Evolutionary conservation across 2,329 filamentous ascomycete species (phyloP), one percentile per base, ranked within the genome.

Genomic region (Beauveria australis): DNA sequence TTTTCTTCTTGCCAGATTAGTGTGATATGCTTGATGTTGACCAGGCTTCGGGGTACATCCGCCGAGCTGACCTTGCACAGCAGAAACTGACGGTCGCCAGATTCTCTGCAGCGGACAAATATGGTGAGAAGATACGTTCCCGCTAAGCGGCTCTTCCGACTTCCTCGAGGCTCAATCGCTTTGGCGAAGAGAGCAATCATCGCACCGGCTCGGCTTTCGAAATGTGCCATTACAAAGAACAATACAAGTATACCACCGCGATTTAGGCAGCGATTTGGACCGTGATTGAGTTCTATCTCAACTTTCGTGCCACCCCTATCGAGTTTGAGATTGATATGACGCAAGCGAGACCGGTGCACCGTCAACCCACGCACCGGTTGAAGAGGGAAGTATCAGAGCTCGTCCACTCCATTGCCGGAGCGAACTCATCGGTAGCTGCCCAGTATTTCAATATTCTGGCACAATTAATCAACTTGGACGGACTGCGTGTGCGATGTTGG

Each of bases 291-390:
- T 22, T 26, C 6, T 12, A 16, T 47, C 12, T 43, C 26, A 30
- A 48, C 19, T 14, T 19, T 19, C 19, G 54, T 57, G 18, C 28
- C 10, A 57, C 54, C 5, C 28, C 6, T 1, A 9, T 30, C 54
- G 22, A 57, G 22, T 57, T 46, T 33, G 22, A 43, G 46, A 49
- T 51, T 24, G 56, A 51, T 12, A n/a, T 18, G 12, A 26, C 7
- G 16, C 30, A 59, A 59, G 56, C 56, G 56, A 59, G 37, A 22
- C n/a, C n/a, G 47, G 24, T 52, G 37, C 56, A 59, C 18, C 56
- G 12, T 51, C 37, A 37, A 58, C 44, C 3, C 30, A 22, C 37
- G 19, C 46, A 40, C 10, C 53, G 53, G 26, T 19, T n/a, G 16
- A 49, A 57, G 40, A 22, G 30, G 22, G 10, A n/a, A 48, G 22